Evolutionary conservation across 2,329 filamentous ascomycete genomes (phyloP), one percentile per base, ranked within the genome.

Genomic region (Fusarium caatingaense): DNA sequence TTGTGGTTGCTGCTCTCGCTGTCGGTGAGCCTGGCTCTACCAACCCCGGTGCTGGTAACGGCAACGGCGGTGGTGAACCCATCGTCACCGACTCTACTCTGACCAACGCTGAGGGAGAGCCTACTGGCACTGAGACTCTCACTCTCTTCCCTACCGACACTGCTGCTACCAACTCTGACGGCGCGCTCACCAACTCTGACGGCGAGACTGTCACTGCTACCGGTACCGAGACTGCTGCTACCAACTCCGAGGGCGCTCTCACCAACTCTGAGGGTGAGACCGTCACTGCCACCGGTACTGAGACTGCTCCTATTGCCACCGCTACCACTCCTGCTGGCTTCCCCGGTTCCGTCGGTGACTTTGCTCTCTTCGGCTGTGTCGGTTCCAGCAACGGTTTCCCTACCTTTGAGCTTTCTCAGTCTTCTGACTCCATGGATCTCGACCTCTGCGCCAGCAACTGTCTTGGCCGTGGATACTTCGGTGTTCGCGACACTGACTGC

Each of bases 291-390:
- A 67, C 76, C 0, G 73, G 74, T 6, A 74, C 76, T 8, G 73
- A 74, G 23, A 76, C 72, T 23, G 74, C 68, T 32, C 60, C 79
- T 28, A 76, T 69, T 20, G 62, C 78, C 44, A 73, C 80, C 40
- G 61, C 60, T 44, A 69, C 67, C 8, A 54, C 61, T 8, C 49
- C 58, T 45, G 3, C 63, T 47, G 25, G 64, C 42, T 64, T 74
- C 62, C 76, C 77, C 9, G 23, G 41, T 5, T 16, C 27, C 6
- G 42, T 74, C 5, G 60, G 56, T 8, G 64, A 69, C 58, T 78
- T 76, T 60, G 47, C 57, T 21, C 55, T 75, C 41, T 68, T 70
- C 28, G 78, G 77, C 48, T 80, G 78, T 56, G 65, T 71, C 40
- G 47, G 53, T 16, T 76, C 74, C 4, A 20, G 46, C 3, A 55